Evolutionary conservation across 805 yeast species (phyloP), one percentile per base, ranked within the genome.

Genomic region (Yamadazyma takamatsuzukensis): DNA sequence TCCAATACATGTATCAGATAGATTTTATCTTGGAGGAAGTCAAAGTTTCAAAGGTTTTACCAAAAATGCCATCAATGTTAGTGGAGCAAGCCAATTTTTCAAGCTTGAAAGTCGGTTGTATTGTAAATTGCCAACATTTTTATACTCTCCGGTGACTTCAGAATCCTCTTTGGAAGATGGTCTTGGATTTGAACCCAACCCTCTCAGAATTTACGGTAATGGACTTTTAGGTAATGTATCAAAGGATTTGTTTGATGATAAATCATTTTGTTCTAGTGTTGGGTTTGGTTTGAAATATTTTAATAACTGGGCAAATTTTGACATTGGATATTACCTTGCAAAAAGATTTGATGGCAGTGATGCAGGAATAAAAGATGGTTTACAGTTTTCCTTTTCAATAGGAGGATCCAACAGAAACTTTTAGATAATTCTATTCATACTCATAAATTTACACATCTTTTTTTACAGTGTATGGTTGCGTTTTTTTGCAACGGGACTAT

Each of bases 21-120:
- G 84, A 43, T 90, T 89, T 53, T 85, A 80, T 49, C 65, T 84
- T 27, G 95, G 96, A 12, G 96, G 96, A 0, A 74, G 79, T 10
- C 72, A 78, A 34, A 82, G 80, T 33, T 76, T 87, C 18, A 67
- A 83, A 36, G 87, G 89, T 1, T 85, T 83, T 49, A 67, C 74
- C 21, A 62, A 72, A 33, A 80, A 80, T 61, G 76, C 85, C 0
- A 54, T 83, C 21, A 89, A 93, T 10, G 78, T 80, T 1, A 66
- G 76, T 36, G 96, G 96, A 5, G 96, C 95, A 5, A 74, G 76
- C 23, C 70, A 67, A 34, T 78, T 68, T 48, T 54, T 72, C 31
- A 73, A 82, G 18, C 57, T 73, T 15, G 84, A 87, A 4, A 41
- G 71, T 2, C 72, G 83, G 25, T 17, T 81, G n/a, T 75, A 75